Base-by-base conservation (phyloP, 345 rosid species). In the Mangifera indica region DNA sequence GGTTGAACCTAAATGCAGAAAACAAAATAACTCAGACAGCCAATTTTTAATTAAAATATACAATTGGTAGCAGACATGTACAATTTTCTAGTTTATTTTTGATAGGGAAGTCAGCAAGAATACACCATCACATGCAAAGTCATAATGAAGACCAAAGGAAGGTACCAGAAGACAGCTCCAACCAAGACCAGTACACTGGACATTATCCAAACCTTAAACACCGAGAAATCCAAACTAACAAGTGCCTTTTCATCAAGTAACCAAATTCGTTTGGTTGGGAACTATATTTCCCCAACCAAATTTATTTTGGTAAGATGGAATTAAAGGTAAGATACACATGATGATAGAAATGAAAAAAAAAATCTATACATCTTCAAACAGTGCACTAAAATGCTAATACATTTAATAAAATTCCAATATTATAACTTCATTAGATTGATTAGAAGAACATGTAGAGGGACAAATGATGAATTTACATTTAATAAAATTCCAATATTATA, bases 1-100 rank as follows among this genome's bases (percentile, higher is more conserved):
- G 99, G 99, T 86, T 95, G 98, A 81, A 92, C 97, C 99, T 92
- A 81, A 67, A 81, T 66, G 66, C 67, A 70, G 69, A 56, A 81
- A 60, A 76, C 21, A 5, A 48, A 63, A 74, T 22, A 79, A 21
- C 70, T 63, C 55, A 75, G 57, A 24, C 15, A 18, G 22, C 25
- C 63, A 42, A 48, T 76, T 40, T 11, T 32, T 37, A 70, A 46
- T 26, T 17, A 62, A 59, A 72, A 29, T 42, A 45, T 22, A 55
- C 14, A 64, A 20, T 9, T 14, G 26, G 32, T 3, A n/a, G 58
- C 5, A 17, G n/a, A 54, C 25, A 40, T 18, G 24, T 18, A 52
- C 24, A 45, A 5, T 22, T 42, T 72, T 45, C n/a, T n/a, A 20
- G 32, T 21, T 71, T 11, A 22, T 24, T 59, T 60, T 57, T 46